Base-by-base conservation (phyloP, 768 basidiomycete species). In the Mycena metata region DNA sequence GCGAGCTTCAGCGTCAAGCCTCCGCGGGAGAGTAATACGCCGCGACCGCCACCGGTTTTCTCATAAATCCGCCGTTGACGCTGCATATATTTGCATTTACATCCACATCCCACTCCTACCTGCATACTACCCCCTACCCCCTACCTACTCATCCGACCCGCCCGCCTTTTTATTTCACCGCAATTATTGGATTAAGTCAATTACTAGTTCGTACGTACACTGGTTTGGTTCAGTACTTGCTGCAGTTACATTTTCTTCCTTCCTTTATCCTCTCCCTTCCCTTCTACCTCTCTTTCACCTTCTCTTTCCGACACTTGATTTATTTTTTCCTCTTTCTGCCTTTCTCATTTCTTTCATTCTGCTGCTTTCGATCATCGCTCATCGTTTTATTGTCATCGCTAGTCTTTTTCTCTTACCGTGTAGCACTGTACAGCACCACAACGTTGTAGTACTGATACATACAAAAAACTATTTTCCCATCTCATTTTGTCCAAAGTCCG, bases 381-480 rank as follows among this genome's bases (percentile, higher is more conserved):
- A 61, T 67, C 65, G 65, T 62, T 71, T 57, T 68, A 67, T 51
- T 71, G 70, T 71, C 70, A 71, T 71, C 62, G 70, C 70, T 71
- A 68, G 70, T 66, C 65, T 67, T 62, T 55, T 70, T 56, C 52
- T 30, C 30, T 30, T 30, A 30, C 30, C 60, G 8, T 46, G 65
- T 64, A 71, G 70, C 70, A 71, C 55, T 66, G 70, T 71, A 71
- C 70, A 68, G 70, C 68, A 71, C 50, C 72, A 30, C 51, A 59
- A 68, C 61, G 67, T 70, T 71, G 70, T 71, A 71, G 70, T 71
- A 68, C 67, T 68, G 64, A 70, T 70, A 70, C 69, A 30, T 30
- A 30, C 30, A 30, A 65, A 70, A 66, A 64, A 61, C 64, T 66
- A 70, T 67, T 59, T 52, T 66, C 43, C 39, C 41, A 50, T 57